These are phyloP conservation scores for Phytophthora ramorum DNA, from an alignment of 352 stramenopile genomes.

Conservation along the genomic window DNA sequence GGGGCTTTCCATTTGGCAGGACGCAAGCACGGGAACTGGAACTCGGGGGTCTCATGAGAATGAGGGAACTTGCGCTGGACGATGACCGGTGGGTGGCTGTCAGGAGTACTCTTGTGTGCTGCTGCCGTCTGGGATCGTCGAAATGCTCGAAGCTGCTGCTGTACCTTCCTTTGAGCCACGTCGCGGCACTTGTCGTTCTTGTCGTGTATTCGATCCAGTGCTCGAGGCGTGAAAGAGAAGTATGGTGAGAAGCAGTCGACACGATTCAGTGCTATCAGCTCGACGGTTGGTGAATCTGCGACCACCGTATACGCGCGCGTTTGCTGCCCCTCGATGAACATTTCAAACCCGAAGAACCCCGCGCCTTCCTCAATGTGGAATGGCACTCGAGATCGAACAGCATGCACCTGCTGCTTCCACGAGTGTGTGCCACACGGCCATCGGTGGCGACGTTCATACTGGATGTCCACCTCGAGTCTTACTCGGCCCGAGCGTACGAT, in stretches of 20 bases:
- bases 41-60: slow-evolving; percentile 56
- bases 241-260: slow-evolving; percentile 80
- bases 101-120: slow-evolving; percentile 27
- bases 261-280: slow-evolving; percentile 71
- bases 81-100: slow-evolving; percentile 32
- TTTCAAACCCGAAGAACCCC: slow-evolving; percentile 77
- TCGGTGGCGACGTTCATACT: slow-evolving; percentile 74
- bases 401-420: slow-evolving; percentile 66
- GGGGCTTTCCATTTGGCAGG: slow-evolving; percentile 55
- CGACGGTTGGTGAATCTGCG: slow-evolving; percentile 54
- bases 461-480: slow-evolving; percentile 68
- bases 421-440: slow-evolving; percentile 56
- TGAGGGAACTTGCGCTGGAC: slow-evolving; percentile 51
- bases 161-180: slow-evolving; percentile 50
- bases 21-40: slow-evolving; percentile 66
- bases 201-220: slow-evolving; percentile 63
- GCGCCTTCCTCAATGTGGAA: slow-evolving; percentile 58
- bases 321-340: slow-evolving; percentile 67
- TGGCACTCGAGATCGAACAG: slow-evolving; percentile 54
- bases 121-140: slow-evolving; percentile 34
- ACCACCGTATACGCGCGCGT: slow-evolving; percentile 62
- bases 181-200: slow-evolving; percentile 58
- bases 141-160: slow-evolving; percentile 64
- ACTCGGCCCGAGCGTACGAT: slow-evolving; percentile 65
- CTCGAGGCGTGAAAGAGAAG: slow-evolving; percentile 71